Evolutionary conservation across 2,329 filamentous ascomycete species (phyloP).

Genomic region (Xylaria sp.): DNA sequence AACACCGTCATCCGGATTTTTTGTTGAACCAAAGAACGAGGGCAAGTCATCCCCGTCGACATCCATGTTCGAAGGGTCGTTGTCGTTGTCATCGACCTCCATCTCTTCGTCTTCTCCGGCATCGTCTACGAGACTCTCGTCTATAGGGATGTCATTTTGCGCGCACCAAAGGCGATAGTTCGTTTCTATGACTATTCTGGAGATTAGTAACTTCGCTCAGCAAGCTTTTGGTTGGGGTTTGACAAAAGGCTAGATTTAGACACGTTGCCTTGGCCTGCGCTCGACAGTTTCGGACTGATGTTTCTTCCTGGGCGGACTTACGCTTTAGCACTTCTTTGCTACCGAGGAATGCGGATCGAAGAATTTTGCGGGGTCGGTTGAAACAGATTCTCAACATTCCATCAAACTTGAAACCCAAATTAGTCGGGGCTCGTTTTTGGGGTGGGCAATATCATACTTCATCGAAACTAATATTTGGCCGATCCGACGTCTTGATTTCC

Average conservation of each 20-base stretch:
- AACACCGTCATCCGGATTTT: slow-evolving; percentile 46
- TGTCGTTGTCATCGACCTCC: slow-evolving; percentile 50
- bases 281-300: background rate
- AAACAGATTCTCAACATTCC: slow-evolving; percentile 81
- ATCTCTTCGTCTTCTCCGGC: slow-evolving; percentile 47
- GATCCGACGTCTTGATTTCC: slow-evolving; percentile 76
- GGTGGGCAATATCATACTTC: slow-evolving; percentile 51
- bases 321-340: slow-evolving; percentile 31
- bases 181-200: slow-evolving; percentile 80
- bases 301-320: slow-evolving; percentile 4
- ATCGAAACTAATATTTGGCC: slow-evolving; percentile 88
- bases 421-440: background rate
- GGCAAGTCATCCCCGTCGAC: slow-evolving; percentile 68
- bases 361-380: slow-evolving; percentile 85
- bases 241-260: slow-evolving; percentile 60
- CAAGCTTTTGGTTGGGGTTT: too few relatives aligned
- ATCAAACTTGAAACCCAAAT: slow-evolving; percentile 27
- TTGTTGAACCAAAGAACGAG: slow-evolving; percentile 78
- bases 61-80: slow-evolving; percentile 47
- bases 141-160: slow-evolving; percentile 79
- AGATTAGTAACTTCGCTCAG: slow-evolving; percentile 55
- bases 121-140: slow-evolving; percentile 65
- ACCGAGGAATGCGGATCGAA: slow-evolving; percentile 60
- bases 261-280: background rate
- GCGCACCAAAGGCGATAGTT: slow-evolving; percentile 94